Percentiles rank a stretch among this genome's conserved stretches.
Evolutionary conservation across 805 yeast genomes (phyloP).

Genomic region (Hanseniaspora lachancei): DNA sequence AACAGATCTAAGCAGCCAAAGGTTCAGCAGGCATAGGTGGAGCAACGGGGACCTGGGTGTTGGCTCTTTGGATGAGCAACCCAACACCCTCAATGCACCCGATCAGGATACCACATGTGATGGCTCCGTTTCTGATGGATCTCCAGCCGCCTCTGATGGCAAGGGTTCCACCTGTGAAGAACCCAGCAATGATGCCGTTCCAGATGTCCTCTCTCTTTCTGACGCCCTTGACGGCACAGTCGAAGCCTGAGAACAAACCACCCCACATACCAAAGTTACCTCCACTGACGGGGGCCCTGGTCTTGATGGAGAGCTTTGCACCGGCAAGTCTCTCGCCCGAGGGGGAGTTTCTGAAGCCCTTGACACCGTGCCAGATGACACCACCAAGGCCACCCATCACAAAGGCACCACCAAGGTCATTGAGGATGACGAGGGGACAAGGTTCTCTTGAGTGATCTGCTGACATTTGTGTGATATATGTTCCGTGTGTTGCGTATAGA

Average conservation of each 20-base stretch:
- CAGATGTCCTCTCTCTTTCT: conserved; percentile 97
- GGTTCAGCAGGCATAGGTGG: conserved; percentile 40
- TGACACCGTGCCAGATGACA: conserved; percentile 95
- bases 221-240: conserved; percentile 87
- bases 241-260: conserved; percentile 89
- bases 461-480: conserved; percentile 27
- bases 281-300: conserved; percentile 96
- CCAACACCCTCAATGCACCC: conserved; percentile 98
- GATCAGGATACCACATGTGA: conserved; percentile 90
- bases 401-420: conserved; percentile 98
- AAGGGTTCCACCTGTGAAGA: conserved; percentile 93
- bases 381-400: conserved; percentile 99
- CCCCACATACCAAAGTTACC: conserved; percentile 99
- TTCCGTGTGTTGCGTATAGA: neutral
- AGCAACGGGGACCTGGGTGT: conserved; percentile 61
- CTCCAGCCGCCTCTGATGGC: conserved; percentile 98
- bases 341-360: conserved; percentile 97
- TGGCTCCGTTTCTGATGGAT: conserved; percentile 91
- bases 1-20: conserved; percentile 22
- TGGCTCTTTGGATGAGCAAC: conserved; percentile 86
- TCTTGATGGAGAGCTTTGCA: conserved; percentile 76
- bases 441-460: conserved; percentile 99
- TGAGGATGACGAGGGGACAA: conserved; percentile 89
- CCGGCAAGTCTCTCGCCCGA: conserved; percentile 90
- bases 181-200: conserved; percentile 96